Base-by-base conservation (phyloP, 768 basidiomycete species). In the Hericium coralloides region DNA sequence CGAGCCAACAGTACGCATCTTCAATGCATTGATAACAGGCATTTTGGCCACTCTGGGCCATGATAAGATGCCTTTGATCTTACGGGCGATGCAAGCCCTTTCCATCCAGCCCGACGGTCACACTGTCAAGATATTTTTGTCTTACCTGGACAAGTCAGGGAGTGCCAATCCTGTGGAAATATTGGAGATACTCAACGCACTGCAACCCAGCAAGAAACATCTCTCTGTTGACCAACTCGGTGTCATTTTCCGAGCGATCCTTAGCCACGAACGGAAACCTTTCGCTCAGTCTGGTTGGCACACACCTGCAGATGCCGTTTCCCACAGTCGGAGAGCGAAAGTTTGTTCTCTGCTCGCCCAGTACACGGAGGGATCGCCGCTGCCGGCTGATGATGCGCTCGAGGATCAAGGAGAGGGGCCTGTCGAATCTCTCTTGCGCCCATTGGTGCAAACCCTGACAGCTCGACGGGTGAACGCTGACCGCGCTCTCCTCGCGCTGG, bases 11-110 rank as follows among this genome's bases (percentile, higher is more conserved):
- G 69, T 70, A 53, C 61, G 68, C 36, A 63, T 87, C 25, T 80
- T 87, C 72, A 89, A 92, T 65, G 74, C 81, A 18, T 68, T 86
- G 18, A 69, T 89, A 12, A 70, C 72, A 52, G 80, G 80, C 39
- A 59, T 80, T 20, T 66, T 88, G 55, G 67, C 64, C 22, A 68
- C 70, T 41, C 73, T 73, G 58, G 85, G 85, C 41, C 68, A 89
- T 49, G 58, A 69, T 38, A 76, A 73, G 38, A 74, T 80, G 55
- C 73, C 69, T 18, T 60, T 60, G 49, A 67, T 88, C 45, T 69
- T 85, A 56, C 71, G 69, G 26, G 71, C 84, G 52, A 88, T 92
- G 86, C 72, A 69, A 38, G 64, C 70, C 26, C 73, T 73, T 55
- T 65, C 74, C 17, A 65, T 92, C 53, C 65, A 64, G 38, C 82